A percentile compares a stretch with the other conserved stretches of the same genome.
phyloP scores from a whole-genome alignment of 345 rosid genomes.

The Lepidium aucheri region DNA sequence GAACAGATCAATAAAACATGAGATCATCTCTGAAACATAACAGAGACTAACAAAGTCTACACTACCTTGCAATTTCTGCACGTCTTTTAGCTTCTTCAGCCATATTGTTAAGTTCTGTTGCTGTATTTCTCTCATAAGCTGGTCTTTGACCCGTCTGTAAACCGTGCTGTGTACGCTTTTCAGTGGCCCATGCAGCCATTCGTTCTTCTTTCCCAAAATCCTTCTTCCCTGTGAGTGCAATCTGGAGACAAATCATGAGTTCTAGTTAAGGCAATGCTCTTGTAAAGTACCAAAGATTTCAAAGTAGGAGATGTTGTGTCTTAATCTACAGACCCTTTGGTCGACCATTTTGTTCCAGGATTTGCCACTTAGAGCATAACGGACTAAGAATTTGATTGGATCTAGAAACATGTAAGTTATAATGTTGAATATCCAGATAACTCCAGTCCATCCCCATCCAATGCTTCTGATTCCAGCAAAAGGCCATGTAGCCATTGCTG shows the following conservation, averaged over 20 bases:
- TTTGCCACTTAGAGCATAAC: slow-evolving; percentile 68
- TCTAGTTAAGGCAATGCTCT: neutral
- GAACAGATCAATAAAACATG: neutral
- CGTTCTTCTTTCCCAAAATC: slow-evolving; percentile 37
- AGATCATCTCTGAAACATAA: neutral
- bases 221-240: slow-evolving; percentile 37
- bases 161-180: slow-evolving; percentile 35
- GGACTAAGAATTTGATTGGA: slow-evolving; percentile 73
- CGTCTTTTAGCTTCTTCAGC: slow-evolving; percentile 50
- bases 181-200: slow-evolving; percentile 43
- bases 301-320: neutral
- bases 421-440: slow-evolving; percentile 71
- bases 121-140: slow-evolving; percentile 16
- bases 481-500: slow-evolving; percentile 49
- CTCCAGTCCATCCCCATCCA: slow-evolving; percentile 78
- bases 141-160: slow-evolving; percentile 25
- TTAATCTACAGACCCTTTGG: slow-evolving; percentile 43
- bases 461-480: slow-evolving; percentile 58
- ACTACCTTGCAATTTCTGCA: slow-evolving; percentile 35
- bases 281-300: neutral
- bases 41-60: neutral
- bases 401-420: slow-evolving; percentile 60
- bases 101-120: slow-evolving; percentile 31
- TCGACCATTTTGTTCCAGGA: slow-evolving; percentile 63
- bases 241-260: neutral